Evolutionary conservation across 176 grass and related monocot genomes (phyloP).

Genomic region (Carex scoparia): DNA sequence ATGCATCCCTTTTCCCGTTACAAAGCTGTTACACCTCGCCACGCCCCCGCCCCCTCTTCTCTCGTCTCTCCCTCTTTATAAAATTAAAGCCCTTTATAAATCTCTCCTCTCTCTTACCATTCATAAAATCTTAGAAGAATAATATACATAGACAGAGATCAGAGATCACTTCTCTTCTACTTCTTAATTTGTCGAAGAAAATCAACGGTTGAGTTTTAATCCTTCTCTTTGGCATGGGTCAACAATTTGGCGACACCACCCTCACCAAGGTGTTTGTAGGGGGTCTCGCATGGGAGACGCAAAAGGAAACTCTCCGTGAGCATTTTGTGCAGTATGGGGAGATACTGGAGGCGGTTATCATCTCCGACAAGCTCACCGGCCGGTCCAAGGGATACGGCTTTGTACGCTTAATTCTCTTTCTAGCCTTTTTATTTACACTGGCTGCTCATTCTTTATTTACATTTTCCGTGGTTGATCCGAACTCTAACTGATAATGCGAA

Average conservation of each 20-base stretch:
- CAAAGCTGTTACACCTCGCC: slow-evolving; percentile 33
- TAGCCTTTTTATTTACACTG: background rate
- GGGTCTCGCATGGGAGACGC: slow-evolving; percentile 94
- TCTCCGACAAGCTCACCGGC: slow-evolving; percentile 97
- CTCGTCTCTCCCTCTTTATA: slow-evolving; percentile 8
- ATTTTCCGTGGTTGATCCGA: slow-evolving; percentile 9
- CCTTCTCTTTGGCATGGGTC: background rate
- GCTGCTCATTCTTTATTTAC: background rate
- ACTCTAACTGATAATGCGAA: background rate
- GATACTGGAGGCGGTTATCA: slow-evolving; percentile 97
- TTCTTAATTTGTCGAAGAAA: background rate
- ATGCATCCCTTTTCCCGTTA: slow-evolving; percentile 28
- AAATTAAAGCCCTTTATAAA: slow-evolving; percentile 28
- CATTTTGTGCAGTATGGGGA: slow-evolving; percentile 90
- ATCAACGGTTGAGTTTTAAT: background rate
- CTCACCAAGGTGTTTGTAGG: slow-evolving; percentile 99
- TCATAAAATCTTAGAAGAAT: slow-evolving; percentile 14
- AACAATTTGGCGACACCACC: slow-evolving; percentile 75
- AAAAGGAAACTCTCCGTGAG: slow-evolving; percentile 87
- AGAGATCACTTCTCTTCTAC: slow-evolving; percentile 24
- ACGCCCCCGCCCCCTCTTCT: background rate
- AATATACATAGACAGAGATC: background rate
- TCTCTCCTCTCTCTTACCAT: slow-evolving; percentile 17
- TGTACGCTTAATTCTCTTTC: slow-evolving; percentile 21
- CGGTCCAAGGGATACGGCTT: slow-evolving; percentile 99